A percentile compares a stretch with the other conserved stretches of the same genome.
phyloP scores from a whole-genome alignment of 352 stramenopile species.

The Pythium phragmitis region DNA sequence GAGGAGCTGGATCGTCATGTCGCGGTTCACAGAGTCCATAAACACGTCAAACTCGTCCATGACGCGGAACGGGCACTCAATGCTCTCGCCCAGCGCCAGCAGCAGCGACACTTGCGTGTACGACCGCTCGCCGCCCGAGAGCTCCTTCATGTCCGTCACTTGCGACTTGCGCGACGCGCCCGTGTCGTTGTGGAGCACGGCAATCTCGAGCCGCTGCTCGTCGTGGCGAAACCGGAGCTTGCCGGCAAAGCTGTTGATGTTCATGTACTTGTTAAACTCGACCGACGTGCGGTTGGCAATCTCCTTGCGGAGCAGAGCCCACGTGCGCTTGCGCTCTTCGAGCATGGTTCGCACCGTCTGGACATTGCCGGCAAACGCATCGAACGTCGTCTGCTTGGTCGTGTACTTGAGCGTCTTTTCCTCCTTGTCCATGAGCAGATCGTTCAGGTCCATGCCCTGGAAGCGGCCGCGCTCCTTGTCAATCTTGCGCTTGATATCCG shows the following conservation, averaged over 20 bases:
- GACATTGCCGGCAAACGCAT: constrained; percentile 66
- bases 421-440: constrained; percentile 74
- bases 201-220: constrained; percentile 73
- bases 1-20: constrained; percentile 95
- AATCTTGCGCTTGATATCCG: constrained; percentile 77
- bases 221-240: constrained; percentile 82
- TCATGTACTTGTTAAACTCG: constrained; percentile 86
- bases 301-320: constrained; percentile 75
- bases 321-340: constrained; percentile 68
- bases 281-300: constrained; percentile 77
- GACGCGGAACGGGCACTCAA: constrained; percentile 93
- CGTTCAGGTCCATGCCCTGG: constrained; percentile 78
- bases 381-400: constrained; percentile 61
- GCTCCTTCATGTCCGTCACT: constrained; percentile 95
- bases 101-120: constrained; percentile 97
- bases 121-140: constrained; percentile 96
- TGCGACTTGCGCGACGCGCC: constrained; percentile 72
- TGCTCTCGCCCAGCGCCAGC: constrained; percentile 91
- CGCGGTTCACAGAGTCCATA: constrained; percentile 96
- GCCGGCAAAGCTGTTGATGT: constrained; percentile 81
- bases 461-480: constrained; percentile 73
- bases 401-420: constrained; percentile 70
- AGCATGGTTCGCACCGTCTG: constrained; percentile 69
- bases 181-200: constrained; percentile 78
- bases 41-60: constrained; percentile 99